Conservation (phyloP, 2,329 filamentous ascomycete species). For the Fusarium oligoseptatum region DNA sequence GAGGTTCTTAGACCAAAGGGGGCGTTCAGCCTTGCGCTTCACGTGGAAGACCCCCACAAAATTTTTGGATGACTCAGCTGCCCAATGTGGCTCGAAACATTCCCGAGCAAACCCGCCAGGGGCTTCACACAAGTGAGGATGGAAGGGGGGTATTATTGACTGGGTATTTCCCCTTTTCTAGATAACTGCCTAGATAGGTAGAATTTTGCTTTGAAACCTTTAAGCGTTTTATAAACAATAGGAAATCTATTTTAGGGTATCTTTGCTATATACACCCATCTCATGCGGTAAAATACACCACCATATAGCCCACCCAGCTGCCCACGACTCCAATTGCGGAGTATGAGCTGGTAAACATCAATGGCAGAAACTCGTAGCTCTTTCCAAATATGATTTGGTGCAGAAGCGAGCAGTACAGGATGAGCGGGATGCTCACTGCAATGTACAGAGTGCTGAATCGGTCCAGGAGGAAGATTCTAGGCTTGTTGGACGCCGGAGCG, state of each 20-base stretch:
- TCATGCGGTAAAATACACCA: conserved; percentile 83
- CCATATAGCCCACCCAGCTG: conserved; percentile 94
- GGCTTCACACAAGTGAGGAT: neutral
- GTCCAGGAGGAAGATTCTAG: conserved; percentile 91
- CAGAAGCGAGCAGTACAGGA: conserved; percentile 87
- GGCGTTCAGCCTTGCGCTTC: conserved; percentile 48
- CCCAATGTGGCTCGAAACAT: neutral
- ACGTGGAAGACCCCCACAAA: conserved; percentile 48
- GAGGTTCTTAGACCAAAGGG: conserved; percentile 39
- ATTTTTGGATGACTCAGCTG: conserved; percentile 44
- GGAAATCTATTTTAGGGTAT: conserved; percentile 44
- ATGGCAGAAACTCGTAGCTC: conserved; percentile 87
- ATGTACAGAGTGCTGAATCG: conserved; percentile 93
- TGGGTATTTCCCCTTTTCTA: neutral
- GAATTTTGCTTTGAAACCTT: neutral
- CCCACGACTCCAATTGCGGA: conserved; percentile 94
- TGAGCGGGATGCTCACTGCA: conserved; percentile 87
- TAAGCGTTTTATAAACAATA: neutral
- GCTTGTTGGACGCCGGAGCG: conserved; percentile 83
- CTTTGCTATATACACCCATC: conserved; percentile 17
- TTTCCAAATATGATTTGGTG: conserved; percentile 88
- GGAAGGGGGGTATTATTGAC: neutral
- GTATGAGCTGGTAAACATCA: conserved; percentile 98
- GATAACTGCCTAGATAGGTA: neutral
- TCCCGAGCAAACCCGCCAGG: conserved; percentile 7